Evolutionary conservation across 345 rosid genomes (phyloP).

Genomic region (Syzygium oleosum): DNA sequence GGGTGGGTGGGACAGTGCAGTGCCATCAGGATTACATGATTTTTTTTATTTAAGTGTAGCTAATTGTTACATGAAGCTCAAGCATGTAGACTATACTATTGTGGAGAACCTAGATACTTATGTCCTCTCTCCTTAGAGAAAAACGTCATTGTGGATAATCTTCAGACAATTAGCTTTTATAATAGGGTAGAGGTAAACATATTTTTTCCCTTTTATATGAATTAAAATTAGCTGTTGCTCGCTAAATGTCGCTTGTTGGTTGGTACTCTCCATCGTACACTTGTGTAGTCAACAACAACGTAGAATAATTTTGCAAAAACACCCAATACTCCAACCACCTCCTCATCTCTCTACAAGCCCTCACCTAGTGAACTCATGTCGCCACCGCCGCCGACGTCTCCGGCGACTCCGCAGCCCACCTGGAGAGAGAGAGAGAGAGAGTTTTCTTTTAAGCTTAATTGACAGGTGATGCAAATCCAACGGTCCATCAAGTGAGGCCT

Average conservation of each 20-base stretch:
- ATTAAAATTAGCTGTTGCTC: neutral
- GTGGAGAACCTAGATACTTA: neutral
- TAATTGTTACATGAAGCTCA: neutral
- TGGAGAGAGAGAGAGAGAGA: neutral
- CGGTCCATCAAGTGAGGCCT: accelerated
- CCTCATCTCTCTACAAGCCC: neutral
- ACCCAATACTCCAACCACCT: neutral
- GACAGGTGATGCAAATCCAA: neutral
- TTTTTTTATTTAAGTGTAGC: neutral
- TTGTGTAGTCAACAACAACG: neutral
- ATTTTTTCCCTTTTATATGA: neutral
- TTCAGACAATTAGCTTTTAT: neutral
- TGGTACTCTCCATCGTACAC: neutral
- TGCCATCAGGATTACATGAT: neutral
- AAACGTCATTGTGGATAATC: neutral
- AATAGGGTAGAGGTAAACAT: neutral
- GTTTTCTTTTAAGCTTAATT: neutral
- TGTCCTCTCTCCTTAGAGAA: neutral
- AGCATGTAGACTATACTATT: neutral
- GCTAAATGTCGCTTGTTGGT: neutral
- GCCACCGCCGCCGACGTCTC: neutral
- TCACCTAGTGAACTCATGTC: neutral
- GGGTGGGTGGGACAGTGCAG: neutral
- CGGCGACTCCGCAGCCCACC: neutral
- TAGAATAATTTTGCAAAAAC: neutral